Evolutionary conservation across 768 basidiomycete species (phyloP).

Genomic region (Chalciporus sphaerocephalus): DNA sequence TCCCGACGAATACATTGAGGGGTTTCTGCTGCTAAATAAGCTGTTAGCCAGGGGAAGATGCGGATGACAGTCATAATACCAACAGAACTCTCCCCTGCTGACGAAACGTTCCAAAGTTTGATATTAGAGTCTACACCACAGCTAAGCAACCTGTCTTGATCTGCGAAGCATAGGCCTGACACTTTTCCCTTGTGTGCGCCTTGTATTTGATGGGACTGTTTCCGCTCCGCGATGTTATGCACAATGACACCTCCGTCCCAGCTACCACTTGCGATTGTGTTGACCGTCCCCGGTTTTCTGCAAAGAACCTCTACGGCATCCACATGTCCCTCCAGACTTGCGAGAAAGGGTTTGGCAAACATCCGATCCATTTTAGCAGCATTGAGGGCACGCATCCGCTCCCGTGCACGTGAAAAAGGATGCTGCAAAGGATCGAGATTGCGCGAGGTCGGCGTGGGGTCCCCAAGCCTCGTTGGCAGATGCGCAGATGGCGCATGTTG

Average conservation of each 20-base stretch:
- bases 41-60: conserved; percentile 5
- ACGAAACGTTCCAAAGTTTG: conserved; percentile 68
- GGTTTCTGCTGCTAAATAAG: conserved; percentile 46
- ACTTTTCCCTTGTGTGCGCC: conserved; percentile 83
- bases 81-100: conserved; percentile 39
- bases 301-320: conserved; percentile 89
- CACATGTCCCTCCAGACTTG: conserved; percentile 83
- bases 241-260: conserved; percentile 94
- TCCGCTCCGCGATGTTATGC: conserved; percentile 67
- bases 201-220: conserved; percentile 51
- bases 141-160: conserved; percentile 58
- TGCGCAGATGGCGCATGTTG: conserved; percentile 78
- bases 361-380: conserved; percentile 96
- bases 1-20: conserved; percentile 74
- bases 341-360: conserved; percentile 97
- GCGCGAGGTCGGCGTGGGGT: conserved; percentile 82
- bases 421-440: conserved; percentile 96
- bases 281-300: conserved; percentile 67
- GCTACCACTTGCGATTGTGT: conserved; percentile 82
- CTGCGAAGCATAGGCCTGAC: conserved; percentile 74
- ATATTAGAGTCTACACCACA: conserved; percentile 82
- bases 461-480: conserved; percentile 70
- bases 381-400: conserved; percentile 89
- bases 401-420: conserved; percentile 88
- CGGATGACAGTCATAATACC: conserved; percentile 4